phyloP scores from a whole-genome alignment of 768 basidiomycete species.

The Phanerodontia chrysosporium region DNA sequence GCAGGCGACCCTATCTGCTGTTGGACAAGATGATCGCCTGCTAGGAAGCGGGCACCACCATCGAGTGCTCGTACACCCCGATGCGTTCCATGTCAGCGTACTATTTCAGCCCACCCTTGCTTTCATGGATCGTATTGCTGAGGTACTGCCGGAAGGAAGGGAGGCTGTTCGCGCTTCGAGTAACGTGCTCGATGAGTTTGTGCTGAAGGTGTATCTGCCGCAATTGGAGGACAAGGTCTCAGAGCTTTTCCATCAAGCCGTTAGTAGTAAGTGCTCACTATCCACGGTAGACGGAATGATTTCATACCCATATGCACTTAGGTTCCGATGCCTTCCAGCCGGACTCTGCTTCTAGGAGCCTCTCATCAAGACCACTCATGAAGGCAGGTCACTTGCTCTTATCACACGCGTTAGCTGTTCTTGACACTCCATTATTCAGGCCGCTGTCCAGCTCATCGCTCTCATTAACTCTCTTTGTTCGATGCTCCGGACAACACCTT shows the following conservation, averaged over 20 bases:
- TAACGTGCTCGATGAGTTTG: conserved; percentile 85
- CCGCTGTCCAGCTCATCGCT: conserved; percentile 79
- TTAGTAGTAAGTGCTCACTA: conserved; percentile 50
- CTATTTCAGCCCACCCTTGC: conserved; percentile 92
- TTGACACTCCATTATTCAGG: conserved; percentile 38
- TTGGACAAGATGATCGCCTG: conserved; percentile 70
- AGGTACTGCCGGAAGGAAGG: conserved; percentile 67
- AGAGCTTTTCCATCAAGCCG: conserved; percentile 78
- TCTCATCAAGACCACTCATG: conserved; percentile 70
- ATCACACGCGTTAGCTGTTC: background rate
- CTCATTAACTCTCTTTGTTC: conserved; percentile 88
- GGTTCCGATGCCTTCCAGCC: conserved; percentile 86
- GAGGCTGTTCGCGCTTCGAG: conserved; percentile 65
- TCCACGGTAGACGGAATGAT: conserved; percentile 2
- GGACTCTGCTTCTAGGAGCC: conserved; percentile 60
- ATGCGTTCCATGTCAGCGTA: conserved; percentile 91
- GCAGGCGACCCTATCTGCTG: conserved; percentile 55
- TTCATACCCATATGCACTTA: conserved; percentile 24
- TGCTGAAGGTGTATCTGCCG: conserved; percentile 87
- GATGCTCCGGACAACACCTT: conserved; percentile 89
- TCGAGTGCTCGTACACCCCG: conserved; percentile 78
- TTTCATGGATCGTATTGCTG: conserved; percentile 72
- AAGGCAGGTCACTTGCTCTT: conserved; percentile 46
- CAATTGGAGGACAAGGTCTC: conserved; percentile 94
- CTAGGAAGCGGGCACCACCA: conserved; percentile 76